Conservation (phyloP, 1,139 yeast genomes). For the Yarrowia galli region DNA sequence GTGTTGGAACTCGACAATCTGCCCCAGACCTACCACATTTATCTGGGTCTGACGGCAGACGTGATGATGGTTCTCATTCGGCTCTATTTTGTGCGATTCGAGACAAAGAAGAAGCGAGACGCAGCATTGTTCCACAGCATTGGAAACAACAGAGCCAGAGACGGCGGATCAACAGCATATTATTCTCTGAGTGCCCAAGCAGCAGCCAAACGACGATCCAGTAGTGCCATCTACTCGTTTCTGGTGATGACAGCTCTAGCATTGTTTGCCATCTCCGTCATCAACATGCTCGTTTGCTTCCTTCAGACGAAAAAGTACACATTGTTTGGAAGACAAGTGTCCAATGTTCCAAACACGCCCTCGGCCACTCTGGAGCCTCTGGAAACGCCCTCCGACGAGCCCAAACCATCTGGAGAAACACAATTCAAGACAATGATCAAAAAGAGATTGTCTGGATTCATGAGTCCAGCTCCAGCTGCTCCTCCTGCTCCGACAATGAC, state of each 20-base stretch:
- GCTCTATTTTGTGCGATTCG: constrained; percentile 21
- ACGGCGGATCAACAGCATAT: constrained; percentile 1
- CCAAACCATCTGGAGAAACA: constrained; percentile 42
- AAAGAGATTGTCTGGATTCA: constrained; percentile 23
- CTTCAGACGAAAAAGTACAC: constrained; percentile 54
- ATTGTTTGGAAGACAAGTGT: constrained; percentile 52
- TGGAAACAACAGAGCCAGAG: constrained; percentile 1
- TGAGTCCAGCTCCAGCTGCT: not conserved
- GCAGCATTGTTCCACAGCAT: constrained; percentile 2
- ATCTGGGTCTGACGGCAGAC: constrained; percentile 7
- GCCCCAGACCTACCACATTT: constrained; percentile 21
- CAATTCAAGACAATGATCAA: constrained; percentile 39
- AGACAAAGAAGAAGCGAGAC: not conserved
- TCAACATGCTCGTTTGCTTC: constrained; percentile 52
- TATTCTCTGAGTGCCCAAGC: constrained; percentile 32
- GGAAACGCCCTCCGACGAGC: constrained; percentile 38
- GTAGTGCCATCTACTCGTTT: constrained; percentile 39
- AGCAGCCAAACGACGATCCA: constrained; percentile 29
- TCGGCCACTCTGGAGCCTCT: constrained; percentile 50
- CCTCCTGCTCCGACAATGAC: too few species aligned
- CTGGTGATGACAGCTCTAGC: constrained; percentile 39
- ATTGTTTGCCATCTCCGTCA: constrained; percentile 43
- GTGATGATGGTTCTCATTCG: constrained; percentile 18
- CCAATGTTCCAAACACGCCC: constrained; percentile 53
- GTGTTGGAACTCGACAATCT: constrained; percentile 31